Evolutionary conservation across 306 rosid genomes (phyloP), one percentile per base, ranked within the genome.

Genomic region (Myrica gale): DNA sequence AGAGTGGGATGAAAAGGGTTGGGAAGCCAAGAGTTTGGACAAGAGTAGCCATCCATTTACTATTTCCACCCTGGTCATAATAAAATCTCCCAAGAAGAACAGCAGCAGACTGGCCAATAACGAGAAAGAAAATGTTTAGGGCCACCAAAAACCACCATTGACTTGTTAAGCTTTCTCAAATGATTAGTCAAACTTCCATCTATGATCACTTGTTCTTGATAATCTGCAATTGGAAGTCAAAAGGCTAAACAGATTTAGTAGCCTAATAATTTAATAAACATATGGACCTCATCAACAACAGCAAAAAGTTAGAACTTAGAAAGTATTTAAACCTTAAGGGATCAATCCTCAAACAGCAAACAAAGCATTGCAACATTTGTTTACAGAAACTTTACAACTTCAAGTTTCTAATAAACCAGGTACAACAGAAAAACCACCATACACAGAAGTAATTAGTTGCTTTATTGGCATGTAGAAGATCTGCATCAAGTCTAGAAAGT

Each of bases 11-110:
- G 4, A 54, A 56, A 23, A 94, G 89, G 50, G 89, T 4, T 9
- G 98, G 98, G 79, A 92, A 94, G 55, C 88, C 96, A 51, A 81
- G 84, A 57, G 98, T 93, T 83, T 93, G 97, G 80, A 93, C 98
- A 77, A 91, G 75, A 60, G 98, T 93, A 71, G 98, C 91, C 89
- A 92, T 81, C 98, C 98, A 94, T 75, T 84, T 92, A 80, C 98
- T 94, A 23, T 86, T 90, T 66, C 98, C 98, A 63, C 97, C 98
- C 65, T 90, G 87, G 68, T 86, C 93, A 80, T 92, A 94, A 44
- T 94, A 94, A 80, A 91, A 89, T 78, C 98, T 85, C 51, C 98
- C 98, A 1, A 94, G 95, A 44, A 94, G 71, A 82, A 94, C 92
- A 8, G 98, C 97, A 72, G 82, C 90, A 32, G 95, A 80, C 81